phyloP scores from a whole-genome alignment of 306 rosid species.

The Medicago lupulina region DNA sequence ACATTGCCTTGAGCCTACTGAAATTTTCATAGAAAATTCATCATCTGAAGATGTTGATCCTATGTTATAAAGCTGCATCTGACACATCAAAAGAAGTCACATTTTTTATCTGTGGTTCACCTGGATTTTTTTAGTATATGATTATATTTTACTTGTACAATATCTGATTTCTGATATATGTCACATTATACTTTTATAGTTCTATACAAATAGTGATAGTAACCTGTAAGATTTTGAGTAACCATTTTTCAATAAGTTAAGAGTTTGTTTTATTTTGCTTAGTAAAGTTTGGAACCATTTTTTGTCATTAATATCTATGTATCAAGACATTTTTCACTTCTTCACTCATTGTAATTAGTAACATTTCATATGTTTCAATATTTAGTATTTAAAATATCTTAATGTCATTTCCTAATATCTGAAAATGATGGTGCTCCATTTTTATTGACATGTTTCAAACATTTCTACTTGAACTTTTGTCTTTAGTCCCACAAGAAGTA shows the following conservation, averaged over 20 bases:
- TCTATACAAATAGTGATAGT: neutral
- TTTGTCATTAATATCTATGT: neutral
- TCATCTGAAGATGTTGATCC: conserved; percentile 44
- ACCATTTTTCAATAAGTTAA: conserved; percentile 3
- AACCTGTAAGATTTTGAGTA: conserved; percentile 12
- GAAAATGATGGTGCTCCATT: neutral
- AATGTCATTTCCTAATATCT: neutral
- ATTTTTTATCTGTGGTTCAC: conserved; percentile 19
- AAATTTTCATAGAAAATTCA: conserved; percentile 61
- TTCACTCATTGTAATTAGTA: too few species aligned
- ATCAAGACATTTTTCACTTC: too few species aligned
- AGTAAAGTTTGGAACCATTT: neutral
- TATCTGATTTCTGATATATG: too few species aligned
- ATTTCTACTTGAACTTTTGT: neutral
- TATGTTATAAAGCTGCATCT: conserved; percentile 42
- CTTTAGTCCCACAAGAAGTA: neutral
- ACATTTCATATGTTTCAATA: too few species aligned
- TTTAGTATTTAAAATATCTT: neutral
- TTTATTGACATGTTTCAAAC: neutral
- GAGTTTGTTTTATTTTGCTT: conserved; percentile 22
- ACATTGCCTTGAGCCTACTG: conserved; percentile 76
- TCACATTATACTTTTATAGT: neutral
- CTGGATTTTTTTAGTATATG: conserved; percentile 19
- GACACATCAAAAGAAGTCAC: conserved; percentile 27
- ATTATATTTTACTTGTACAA: neutral